These are phyloP conservation scores for Agaricus subrufescens DNA, from an alignment of 768 basidiomycete genomes.

Conservation along the genomic window DNA sequence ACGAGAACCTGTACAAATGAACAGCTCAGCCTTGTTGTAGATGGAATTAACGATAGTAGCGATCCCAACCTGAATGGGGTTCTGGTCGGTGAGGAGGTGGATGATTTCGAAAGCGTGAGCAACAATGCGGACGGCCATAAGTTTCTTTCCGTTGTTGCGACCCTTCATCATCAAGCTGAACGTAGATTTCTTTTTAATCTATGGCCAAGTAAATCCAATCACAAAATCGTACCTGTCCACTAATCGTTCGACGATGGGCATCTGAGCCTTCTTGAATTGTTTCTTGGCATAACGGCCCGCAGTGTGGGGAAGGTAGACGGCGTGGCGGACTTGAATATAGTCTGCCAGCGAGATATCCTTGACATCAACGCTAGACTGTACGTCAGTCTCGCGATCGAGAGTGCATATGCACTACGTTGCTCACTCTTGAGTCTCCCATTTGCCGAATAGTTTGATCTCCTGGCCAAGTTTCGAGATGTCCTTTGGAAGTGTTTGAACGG, in stretches of 20 bases:
- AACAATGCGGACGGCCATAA: slow-evolving; percentile 97
- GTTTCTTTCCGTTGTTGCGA: slow-evolving; percentile 99
- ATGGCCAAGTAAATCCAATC: background rate
- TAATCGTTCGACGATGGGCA: slow-evolving; percentile 99
- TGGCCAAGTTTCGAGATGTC: slow-evolving; percentile 77
- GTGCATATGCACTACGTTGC: slow-evolving; percentile 25
- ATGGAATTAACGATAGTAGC: background rate
- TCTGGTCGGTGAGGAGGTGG: slow-evolving; percentile 99
- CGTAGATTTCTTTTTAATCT: background rate
- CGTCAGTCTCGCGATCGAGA: slow-evolving; percentile 4
- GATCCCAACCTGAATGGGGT: slow-evolving; percentile 88
- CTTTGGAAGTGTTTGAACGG: slow-evolving; percentile 70
- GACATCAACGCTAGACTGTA: slow-evolving; percentile 76
- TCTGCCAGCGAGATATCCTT: slow-evolving; percentile 99
- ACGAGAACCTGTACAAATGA: slow-evolving; percentile 66
- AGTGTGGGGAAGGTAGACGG: slow-evolving; percentile 97
- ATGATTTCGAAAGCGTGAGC: slow-evolving; percentile 99
- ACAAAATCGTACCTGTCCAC: slow-evolving; percentile 79
- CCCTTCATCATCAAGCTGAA: slow-evolving; percentile 99
- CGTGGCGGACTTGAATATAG: slow-evolving; percentile 98
- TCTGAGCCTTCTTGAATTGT: slow-evolving; percentile 99
- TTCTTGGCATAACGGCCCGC: slow-evolving; percentile 99
- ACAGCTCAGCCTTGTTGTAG: background rate
- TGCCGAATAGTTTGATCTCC: slow-evolving; percentile 95
- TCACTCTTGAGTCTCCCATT: slow-evolving; percentile 98